Evolutionary conservation across 495 filamentous ascomycete genomes (phyloP).

Genomic region (Hyaloscypha variabilis): DNA sequence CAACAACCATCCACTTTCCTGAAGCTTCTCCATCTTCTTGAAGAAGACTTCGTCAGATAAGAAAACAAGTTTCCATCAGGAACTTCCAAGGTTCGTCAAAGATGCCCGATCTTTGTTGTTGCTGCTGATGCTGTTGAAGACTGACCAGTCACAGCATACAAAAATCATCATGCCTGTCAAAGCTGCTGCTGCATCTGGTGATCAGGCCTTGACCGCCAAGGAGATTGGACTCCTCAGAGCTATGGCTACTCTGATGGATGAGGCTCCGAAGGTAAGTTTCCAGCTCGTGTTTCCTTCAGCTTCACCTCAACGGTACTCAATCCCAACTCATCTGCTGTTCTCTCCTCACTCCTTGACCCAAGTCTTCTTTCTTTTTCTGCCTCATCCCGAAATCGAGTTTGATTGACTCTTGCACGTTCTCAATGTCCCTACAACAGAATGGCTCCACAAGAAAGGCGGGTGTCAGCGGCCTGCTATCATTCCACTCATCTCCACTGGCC

Average conservation of each 20-base stretch:
- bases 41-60: neutral
- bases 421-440: no score
- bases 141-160: neutral
- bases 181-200: neutral
- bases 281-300: neutral
- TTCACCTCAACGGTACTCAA: no score
- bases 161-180: neutral
- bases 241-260: slow-evolving; percentile 7
- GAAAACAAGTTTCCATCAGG: neutral
- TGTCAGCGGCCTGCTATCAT: no score
- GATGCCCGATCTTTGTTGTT: neutral
- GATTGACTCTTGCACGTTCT: no score
- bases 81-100: neutral
- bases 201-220: neutral
- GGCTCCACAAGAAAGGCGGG: no score
- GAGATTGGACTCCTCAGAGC: slow-evolving; percentile 11
- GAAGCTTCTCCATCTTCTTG: neutral
- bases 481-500: no score
- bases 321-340: no score
- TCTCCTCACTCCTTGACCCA: no score
- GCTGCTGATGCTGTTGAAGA: neutral
- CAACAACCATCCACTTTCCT: neutral
- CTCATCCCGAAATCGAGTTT: no score
- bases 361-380: no score
- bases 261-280: slow-evolving; percentile 16